phyloP scores from a whole-genome alignment of 116 monocot genomes.

The Thalassia testudinum region DNA sequence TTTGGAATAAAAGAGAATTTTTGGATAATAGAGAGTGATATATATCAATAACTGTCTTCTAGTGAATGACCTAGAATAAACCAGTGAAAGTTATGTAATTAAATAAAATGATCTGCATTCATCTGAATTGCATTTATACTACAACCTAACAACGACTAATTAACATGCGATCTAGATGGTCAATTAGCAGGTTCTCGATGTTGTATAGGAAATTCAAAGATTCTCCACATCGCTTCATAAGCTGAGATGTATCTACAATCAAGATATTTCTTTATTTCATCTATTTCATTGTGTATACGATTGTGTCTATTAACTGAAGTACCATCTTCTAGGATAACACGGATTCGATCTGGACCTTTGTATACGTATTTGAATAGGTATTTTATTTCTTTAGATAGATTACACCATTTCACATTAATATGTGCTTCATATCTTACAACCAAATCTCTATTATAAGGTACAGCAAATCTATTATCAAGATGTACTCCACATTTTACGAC shows the following conservation, averaged over 20 bases:
- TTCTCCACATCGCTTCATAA: neutral
- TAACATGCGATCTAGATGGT: no score
- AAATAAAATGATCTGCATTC: no score
- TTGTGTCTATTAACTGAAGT: no score
- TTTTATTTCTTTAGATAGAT: neutral
- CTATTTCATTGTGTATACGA: neutral
- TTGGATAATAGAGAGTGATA: no score
- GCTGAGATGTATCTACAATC: neutral
- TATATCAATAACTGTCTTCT: no score
- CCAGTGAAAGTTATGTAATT: no score
- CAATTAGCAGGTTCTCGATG: neutral
- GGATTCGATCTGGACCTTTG: neutral
- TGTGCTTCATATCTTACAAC: no score
- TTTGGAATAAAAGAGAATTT: no score
- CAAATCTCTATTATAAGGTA: neutral
- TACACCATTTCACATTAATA: neutral
- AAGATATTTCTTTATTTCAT: slow-evolving; percentile 1
- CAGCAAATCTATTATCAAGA: slow-evolving; percentile 1
- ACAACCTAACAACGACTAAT: no score
- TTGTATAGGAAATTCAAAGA: neutral
- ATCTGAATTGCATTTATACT: no score
- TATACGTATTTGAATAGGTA: neutral
- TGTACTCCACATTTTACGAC: neutral
- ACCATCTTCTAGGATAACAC: neutral
- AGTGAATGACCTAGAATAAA: no score